These are phyloP conservation scores for Jacaranda copaia DNA, from an alignment of 257 asterid species.

Conservation along the genomic window DNA sequence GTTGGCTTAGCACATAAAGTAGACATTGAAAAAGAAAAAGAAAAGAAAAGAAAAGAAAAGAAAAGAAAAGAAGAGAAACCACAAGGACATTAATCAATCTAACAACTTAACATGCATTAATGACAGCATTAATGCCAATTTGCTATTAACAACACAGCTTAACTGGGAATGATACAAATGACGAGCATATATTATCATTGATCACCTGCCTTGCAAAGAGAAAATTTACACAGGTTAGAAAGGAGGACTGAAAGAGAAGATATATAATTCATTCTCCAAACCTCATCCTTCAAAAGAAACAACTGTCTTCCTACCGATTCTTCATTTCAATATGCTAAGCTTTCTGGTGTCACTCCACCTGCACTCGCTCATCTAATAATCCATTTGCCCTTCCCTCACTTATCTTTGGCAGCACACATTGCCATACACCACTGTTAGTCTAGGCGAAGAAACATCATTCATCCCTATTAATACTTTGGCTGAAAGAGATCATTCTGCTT, in stretches of 20 bases:
- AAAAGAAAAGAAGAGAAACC: not conserved
- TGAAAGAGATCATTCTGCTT: not conserved
- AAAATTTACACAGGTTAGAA: not conserved
- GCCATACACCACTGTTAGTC: not conserved
- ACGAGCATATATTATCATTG: not conserved
- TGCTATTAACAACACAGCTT: not conserved
- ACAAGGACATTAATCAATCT: not conserved
- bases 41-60: not conserved
- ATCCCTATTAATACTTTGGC: not conserved
- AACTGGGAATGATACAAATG: not conserved
- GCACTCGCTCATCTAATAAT: not conserved
- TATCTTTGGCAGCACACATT: not conserved
- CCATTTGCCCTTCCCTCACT: not conserved
- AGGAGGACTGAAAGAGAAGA: not conserved
- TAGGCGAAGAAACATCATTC: not conserved
- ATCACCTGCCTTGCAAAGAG: not conserved
- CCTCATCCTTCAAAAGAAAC: not conserved
- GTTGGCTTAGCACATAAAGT: not conserved
- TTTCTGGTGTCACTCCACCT: not conserved
- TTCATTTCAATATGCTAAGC: not conserved
- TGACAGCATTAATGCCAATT: not conserved
- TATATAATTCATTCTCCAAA: not conserved
- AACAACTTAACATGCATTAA: not conserved
- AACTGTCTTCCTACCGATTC: not conserved
- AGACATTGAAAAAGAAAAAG: not conserved